Evolutionary conservation across 2,329 filamentous ascomycete species (phyloP), one percentile per base, ranked within the genome.

Genomic region (Neonectria neomacrospora): DNA sequence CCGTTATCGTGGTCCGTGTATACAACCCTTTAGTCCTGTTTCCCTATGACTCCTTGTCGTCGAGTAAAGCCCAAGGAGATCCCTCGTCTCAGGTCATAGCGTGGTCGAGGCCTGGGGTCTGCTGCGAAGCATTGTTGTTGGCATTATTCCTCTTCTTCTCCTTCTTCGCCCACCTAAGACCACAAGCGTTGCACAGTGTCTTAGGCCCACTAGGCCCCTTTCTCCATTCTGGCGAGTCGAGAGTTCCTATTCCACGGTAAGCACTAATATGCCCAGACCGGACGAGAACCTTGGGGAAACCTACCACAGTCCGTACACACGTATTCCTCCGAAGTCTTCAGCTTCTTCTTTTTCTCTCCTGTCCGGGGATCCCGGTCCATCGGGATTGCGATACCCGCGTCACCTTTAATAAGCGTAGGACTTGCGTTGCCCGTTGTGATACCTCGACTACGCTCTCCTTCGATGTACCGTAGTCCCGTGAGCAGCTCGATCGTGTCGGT

Each of bases 201-300:
- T 98, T 97, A 1, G 94, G 94, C 2, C 95, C 95, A 66, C 88
- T 93, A 0, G 95, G 95, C 0, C 95, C 95, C 78, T 97, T 97
- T 66, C 95, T 86, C 95, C 95, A 98, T 81, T 98, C 95, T 0
- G 95, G 95, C 16, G 93, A 97, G 75, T 97, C 94, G 42, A 96
- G 85, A 0, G 93, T 97, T 34, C 87, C 88, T 90, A 65, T 16
- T 61, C 34, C 34, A 44, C 30, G 9, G 37, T 74, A 34, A 74
- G 66, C 22, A 55, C 48, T 48, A 20, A 53, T 41, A 50, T 50
- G 45, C 50, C 26, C 51, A 34, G n/a, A 39, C 23, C 34, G 45
- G 44, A 48, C 16, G 14, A 53, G 45, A 42, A 52, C 39, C 22
- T 30, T 34, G 14, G 53, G 47, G 47, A 47, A 54, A 81, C 85